phyloP scores from a whole-genome alignment of 2,329 filamentous ascomycete species.

The Aureobasidium sp. region DNA sequence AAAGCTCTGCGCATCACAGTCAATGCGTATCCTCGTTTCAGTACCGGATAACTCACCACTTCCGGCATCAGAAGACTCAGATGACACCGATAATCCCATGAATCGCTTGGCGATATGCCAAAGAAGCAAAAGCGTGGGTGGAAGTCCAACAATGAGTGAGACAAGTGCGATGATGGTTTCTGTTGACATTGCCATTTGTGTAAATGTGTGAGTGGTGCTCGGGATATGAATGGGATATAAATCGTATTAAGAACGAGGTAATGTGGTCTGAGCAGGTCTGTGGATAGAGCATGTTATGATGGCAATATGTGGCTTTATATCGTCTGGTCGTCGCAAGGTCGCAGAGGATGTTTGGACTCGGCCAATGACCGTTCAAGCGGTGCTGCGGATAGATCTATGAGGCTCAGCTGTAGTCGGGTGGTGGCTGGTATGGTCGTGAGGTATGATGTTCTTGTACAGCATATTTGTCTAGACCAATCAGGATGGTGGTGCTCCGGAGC shows the following conservation, averaged over 20 bases:
- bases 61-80: background rate
- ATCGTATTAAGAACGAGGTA: background rate
- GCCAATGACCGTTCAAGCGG: background rate
- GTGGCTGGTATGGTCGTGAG: background rate
- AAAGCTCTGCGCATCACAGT: too few relatives aligned
- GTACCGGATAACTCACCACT: background rate
- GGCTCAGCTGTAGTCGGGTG: background rate
- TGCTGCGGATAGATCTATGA: background rate
- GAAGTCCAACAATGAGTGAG: background rate
- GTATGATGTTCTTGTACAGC: background rate
- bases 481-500: background rate
- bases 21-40: background rate
- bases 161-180: background rate
- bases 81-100: background rate
- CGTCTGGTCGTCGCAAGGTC: background rate
- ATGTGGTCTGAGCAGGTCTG: background rate
- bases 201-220: background rate
- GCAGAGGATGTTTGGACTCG: background rate
- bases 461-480: background rate
- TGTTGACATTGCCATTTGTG: background rate
- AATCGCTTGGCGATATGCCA: background rate
- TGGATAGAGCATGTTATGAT: background rate
- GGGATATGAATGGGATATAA: background rate
- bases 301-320: background rate
- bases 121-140: background rate